Percentiles rank a stretch among this genome's conserved stretches.
Evolutionary conservation across 306 rosid genomes (phyloP).

Genomic region (Medicago arabica): DNA sequence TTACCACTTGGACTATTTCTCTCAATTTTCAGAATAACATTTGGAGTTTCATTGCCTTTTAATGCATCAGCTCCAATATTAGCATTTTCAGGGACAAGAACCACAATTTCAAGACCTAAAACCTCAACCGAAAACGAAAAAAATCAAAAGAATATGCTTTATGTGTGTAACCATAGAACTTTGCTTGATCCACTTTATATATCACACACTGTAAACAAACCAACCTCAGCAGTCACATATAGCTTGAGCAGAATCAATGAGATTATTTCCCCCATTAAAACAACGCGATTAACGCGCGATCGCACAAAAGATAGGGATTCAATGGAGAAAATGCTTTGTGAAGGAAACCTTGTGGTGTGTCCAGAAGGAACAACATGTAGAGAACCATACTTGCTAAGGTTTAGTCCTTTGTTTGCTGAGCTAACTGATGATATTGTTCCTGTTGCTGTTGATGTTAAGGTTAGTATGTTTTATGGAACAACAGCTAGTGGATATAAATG

Average conservation of each 20-base stretch:
- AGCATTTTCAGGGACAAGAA: conserved; percentile 62
- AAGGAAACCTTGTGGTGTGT: conserved; percentile 69
- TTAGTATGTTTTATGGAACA: conserved; percentile 70
- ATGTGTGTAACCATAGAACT: conserved; percentile 81
- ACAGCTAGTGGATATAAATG: conserved; percentile 66
- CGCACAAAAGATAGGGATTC: conserved; percentile 52
- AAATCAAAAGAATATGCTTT: conserved; percentile 53
- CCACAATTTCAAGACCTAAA: conserved; percentile 38
- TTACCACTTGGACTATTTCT: conserved; percentile 62
- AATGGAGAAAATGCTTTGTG: conserved; percentile 52
- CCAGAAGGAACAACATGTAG: conserved; percentile 90
- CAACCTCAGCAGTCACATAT: conserved; percentile 54
- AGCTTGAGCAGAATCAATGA: conserved; percentile 65
- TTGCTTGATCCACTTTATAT: conserved; percentile 72
- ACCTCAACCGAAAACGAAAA: neutral
- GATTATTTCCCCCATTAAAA: conserved; percentile 59
- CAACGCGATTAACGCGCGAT: conserved; percentile 57
- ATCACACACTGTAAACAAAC: conserved; percentile 42
- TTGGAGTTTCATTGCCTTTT: conserved; percentile 50
- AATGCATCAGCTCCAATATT: conserved; percentile 55
- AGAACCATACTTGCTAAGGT: conserved; percentile 75
- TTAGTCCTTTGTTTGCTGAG: conserved; percentile 79
- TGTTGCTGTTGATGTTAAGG: conserved; percentile 62
- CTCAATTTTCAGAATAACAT: conserved; percentile 47
- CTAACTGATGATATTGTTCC: conserved; percentile 65